Evolutionary conservation across 2,329 filamentous ascomycete species (phyloP).

Genomic region (Fusarium sp.): DNA sequence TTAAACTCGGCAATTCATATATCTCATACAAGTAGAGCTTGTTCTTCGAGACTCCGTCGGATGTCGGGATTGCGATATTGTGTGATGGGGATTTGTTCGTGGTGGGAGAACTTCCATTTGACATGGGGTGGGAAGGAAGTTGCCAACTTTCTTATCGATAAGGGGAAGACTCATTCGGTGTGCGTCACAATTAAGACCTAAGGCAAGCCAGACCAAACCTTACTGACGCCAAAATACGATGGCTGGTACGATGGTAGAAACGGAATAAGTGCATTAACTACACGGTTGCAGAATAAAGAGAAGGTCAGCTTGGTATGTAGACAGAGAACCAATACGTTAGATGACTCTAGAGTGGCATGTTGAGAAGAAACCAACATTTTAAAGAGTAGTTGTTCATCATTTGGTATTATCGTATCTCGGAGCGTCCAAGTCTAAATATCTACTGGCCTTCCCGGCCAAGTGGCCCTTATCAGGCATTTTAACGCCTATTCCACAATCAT

Average conservation of each 20-base stretch:
- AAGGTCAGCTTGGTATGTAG: neutral
- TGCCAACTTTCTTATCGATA: slow-evolving; percentile 52
- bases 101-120: slow-evolving; percentile 37
- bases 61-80: slow-evolving; percentile 38
- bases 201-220: neutral
- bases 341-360: neutral
- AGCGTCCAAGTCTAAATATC: slow-evolving; percentile 31
- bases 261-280: neutral
- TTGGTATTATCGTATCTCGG: slow-evolving; percentile 34
- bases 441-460: slow-evolving; percentile 32
- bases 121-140: slow-evolving; percentile 35
- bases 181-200: slow-evolving; percentile 20
- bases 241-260: neutral
- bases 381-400: slow-evolving; percentile 20
- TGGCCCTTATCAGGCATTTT: slow-evolving; percentile 13
- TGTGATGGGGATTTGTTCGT: slow-evolving; percentile 43
- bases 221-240: slow-evolving; percentile 1
- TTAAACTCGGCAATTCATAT: slow-evolving; percentile 6
- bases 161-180: slow-evolving; percentile 17
- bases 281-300: neutral
- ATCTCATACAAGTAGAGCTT: slow-evolving; percentile 1
- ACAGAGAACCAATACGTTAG: neutral
- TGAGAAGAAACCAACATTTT: neutral
- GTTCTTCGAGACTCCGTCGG: slow-evolving; percentile 14
- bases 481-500: slow-evolving; percentile 28